phyloP scores from a whole-genome alignment of 768 basidiomycete genomes.

The Collybiopsis luxurians region DNA sequence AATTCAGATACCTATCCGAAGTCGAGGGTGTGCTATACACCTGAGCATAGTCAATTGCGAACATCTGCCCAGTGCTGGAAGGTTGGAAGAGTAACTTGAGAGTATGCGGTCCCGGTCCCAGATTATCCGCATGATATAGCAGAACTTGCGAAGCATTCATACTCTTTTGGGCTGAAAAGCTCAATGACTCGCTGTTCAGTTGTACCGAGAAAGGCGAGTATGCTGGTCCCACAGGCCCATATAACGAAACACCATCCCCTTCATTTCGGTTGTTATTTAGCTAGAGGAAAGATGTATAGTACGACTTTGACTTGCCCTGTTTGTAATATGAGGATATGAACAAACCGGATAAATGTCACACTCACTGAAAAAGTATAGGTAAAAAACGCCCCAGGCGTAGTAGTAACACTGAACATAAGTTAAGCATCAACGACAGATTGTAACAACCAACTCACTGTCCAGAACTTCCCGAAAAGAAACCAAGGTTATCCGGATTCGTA shows the following conservation, averaged over 20 bases:
- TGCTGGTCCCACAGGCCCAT: slow-evolving; percentile 36
- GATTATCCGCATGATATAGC: slow-evolving; percentile 21
- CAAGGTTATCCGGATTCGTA: slow-evolving; percentile 25
- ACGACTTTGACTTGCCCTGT: slow-evolving; percentile 12
- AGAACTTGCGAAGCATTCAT: slow-evolving; percentile 23
- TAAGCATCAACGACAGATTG: background rate
- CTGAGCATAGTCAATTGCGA: slow-evolving; percentile 28
- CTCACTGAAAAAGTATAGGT: slow-evolving; percentile 37
- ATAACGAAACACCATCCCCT: slow-evolving; percentile 46
- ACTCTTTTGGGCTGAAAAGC: slow-evolving; percentile 19
- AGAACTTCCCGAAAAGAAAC: slow-evolving; percentile 38
- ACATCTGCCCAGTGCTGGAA: slow-evolving; percentile 12
- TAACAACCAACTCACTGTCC: slow-evolving; percentile 32
- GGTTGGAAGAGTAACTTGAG: slow-evolving; percentile 27
- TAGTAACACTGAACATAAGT: slow-evolving; percentile 28
- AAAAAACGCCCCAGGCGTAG: slow-evolving; percentile 27
- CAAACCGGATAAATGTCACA: background rate
- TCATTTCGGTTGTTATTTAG: background rate
- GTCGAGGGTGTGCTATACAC: slow-evolving; percentile 4
- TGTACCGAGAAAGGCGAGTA: slow-evolving; percentile 32
- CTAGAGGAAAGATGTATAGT: background rate
- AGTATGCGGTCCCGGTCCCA: slow-evolving; percentile 22
- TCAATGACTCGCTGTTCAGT: slow-evolving; percentile 27
- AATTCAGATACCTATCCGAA: background rate
- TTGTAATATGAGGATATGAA: background rate